phyloP scores from a whole-genome alignment of 192 early-diverging fungal species.

The Coemansia asiatica region DNA sequence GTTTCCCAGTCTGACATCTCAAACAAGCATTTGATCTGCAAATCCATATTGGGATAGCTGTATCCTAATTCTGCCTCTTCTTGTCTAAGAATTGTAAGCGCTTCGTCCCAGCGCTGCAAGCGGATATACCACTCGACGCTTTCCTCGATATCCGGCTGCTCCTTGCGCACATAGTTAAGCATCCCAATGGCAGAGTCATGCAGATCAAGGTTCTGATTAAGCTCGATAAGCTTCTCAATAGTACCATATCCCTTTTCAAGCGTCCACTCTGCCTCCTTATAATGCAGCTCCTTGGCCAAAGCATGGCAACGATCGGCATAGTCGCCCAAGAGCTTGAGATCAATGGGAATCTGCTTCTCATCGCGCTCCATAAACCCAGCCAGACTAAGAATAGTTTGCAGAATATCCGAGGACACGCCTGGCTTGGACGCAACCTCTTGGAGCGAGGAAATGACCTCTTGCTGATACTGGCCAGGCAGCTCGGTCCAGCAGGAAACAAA shows the following conservation, averaged over 20 bases:
- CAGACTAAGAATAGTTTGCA: conserved; percentile 87
- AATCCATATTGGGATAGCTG: conserved; percentile 69
- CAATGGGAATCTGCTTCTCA: conserved; percentile 91
- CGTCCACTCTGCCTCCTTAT: conserved; percentile 93
- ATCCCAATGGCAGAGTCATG: conserved; percentile 97
- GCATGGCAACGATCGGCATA: conserved; percentile 94
- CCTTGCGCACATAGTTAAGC: conserved; percentile 81
- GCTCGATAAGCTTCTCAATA: conserved; percentile 87
- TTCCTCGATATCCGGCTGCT: conserved; percentile 73
- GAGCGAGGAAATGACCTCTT: conserved; percentile 78
- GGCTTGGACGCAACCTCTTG: conserved; percentile 79
- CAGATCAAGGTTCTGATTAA: conserved; percentile 93
- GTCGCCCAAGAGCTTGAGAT: conserved; percentile 81
- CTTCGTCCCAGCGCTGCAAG: conserved; percentile 92
- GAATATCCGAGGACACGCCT: conserved; percentile 89
- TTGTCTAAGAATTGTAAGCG: conserved; percentile 76
- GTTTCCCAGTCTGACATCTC: conserved; percentile 92
- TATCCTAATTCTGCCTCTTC: conserved; percentile 5
- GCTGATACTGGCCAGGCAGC: conserved; percentile 85
- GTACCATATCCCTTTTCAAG: conserved; percentile 78
- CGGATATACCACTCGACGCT: conserved; percentile 93
- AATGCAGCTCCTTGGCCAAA: conserved; percentile 97
- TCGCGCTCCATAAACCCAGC: conserved; percentile 99
- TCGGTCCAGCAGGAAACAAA: conserved; percentile 98
- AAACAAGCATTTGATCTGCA: conserved; percentile 90